phyloP scores from a whole-genome alignment of 2,329 filamentous ascomycete genomes.

The Pseudogymnoascus sp. region DNA sequence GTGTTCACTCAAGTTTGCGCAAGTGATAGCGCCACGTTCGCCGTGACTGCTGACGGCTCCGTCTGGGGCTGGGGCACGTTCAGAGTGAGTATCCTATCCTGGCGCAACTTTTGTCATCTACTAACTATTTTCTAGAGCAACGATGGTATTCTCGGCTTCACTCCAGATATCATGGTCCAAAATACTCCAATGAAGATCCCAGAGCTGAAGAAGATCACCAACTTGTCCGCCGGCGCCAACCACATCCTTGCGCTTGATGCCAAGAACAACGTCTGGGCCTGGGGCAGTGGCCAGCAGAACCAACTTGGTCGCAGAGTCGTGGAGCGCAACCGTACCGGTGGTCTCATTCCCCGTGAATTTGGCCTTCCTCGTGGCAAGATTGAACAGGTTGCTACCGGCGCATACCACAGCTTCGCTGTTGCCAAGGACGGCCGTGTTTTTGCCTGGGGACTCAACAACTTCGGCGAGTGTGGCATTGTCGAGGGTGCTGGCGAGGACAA shows the following conservation, averaged over 20 bases:
- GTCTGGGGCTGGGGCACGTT: conserved; percentile 85
- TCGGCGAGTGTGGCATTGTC: conserved; percentile 65
- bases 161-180: conserved; percentile 21
- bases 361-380: conserved; percentile 23
- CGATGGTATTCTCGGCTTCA: conserved; percentile 53
- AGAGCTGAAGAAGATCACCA: conserved; percentile 45
- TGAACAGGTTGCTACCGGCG: conserved; percentile 45
- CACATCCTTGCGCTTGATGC: conserved; percentile 51
- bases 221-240: conserved; percentile 47
- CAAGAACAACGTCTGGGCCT: conserved; percentile 51
- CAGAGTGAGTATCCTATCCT: conserved; percentile 39
- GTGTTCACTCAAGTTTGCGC: conserved; percentile 59
- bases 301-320: conserved; percentile 47
- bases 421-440: conserved; percentile 61
- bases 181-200: conserved; percentile 42
- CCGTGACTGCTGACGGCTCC: conserved; percentile 62
- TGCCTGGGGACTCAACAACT: conserved; percentile 82
- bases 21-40: conserved; percentile 68
- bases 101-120: neutral
- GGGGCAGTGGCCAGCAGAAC: conserved; percentile 60
- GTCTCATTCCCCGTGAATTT: conserved; percentile 27
- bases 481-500: conserved; percentile 57
- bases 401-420: conserved; percentile 75
- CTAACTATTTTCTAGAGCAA: conserved; percentile 39
- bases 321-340: conserved; percentile 20